Conservation (phyloP, 768 basidiomycete genomes). For the Boletus fagicola region DNA sequence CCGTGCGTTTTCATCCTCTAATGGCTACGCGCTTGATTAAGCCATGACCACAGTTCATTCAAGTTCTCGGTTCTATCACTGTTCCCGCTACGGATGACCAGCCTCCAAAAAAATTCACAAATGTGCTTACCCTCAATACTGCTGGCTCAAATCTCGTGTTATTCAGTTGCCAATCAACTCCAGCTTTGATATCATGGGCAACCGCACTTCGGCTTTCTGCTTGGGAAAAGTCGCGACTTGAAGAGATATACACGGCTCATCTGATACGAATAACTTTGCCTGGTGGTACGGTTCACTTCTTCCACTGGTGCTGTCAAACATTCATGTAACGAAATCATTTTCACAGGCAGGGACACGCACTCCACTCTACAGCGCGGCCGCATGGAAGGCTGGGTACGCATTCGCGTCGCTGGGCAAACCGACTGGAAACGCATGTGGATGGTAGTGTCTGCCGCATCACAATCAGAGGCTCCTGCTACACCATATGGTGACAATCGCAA, state of each 20-base stretch:
- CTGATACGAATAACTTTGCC: slow-evolving; percentile 76
- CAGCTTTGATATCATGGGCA: slow-evolving; percentile 82
- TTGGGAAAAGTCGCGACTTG: slow-evolving; percentile 94
- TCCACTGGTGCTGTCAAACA: slow-evolving; percentile 28
- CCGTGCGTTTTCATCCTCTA: slow-evolving; percentile 49
- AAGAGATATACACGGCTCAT: slow-evolving; percentile 98
- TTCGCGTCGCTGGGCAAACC: slow-evolving; percentile 93
- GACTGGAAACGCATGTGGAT: slow-evolving; percentile 96
- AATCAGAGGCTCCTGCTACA: slow-evolving; percentile 23
- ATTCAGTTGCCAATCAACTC: slow-evolving; percentile 78
- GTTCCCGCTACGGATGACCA: slow-evolving; percentile 50
- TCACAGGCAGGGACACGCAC: slow-evolving; percentile 47
- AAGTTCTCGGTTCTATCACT: slow-evolving; percentile 74
- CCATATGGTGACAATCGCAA: slow-evolving; percentile 34
- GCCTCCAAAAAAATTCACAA: slow-evolving; percentile 59
- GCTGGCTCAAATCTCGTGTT: slow-evolving; percentile 88
- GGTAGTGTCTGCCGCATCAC: slow-evolving; percentile 56
- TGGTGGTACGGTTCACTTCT: slow-evolving; percentile 35
- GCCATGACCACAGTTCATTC: slow-evolving; percentile 56
- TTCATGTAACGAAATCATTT: slow-evolving; percentile 11
- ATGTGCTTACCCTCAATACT: slow-evolving; percentile 89
- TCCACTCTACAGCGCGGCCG: slow-evolving; percentile 66
- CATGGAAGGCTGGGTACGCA: slow-evolving; percentile 89
- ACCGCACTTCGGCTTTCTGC: slow-evolving; percentile 84
- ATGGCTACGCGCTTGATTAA: neutral